Evolutionary conservation across 345 rosid species (phyloP).

Genomic region (Xanthoceras sorbifolium): DNA sequence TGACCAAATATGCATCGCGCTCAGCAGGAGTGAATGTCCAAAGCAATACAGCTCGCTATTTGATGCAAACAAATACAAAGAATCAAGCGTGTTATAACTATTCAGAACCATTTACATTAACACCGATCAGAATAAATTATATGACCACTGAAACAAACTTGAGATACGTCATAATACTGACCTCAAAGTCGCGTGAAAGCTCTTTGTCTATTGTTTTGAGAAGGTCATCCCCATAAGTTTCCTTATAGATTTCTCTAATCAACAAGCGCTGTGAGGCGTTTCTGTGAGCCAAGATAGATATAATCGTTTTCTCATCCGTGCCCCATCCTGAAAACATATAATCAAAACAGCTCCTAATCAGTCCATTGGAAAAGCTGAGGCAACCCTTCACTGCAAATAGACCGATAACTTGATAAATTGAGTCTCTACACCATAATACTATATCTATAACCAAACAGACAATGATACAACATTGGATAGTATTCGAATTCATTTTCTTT

Average conservation of each 20-base stretch:
- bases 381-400: too few species aligned
- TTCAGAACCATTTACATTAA: too few species aligned
- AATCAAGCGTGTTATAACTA: constrained; percentile 18
- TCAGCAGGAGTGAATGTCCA: constrained; percentile 80
- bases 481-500: neutral
- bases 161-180: constrained; percentile 25
- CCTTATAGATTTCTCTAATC: constrained; percentile 60
- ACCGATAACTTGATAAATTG: too few species aligned
- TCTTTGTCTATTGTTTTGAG: constrained; percentile 73
- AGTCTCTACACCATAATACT: too few species aligned
- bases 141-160: neutral
- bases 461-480: neutral
- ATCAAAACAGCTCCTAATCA: neutral
- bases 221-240: constrained; percentile 74
- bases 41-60: constrained; percentile 60
- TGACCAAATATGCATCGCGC: constrained; percentile 77
- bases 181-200: constrained; percentile 90
- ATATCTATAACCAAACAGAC: neutral
- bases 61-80: constrained; percentile 11
- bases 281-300: constrained; percentile 81
- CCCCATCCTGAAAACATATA: constrained; percentile 76
- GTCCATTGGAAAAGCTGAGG: neutral
- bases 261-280: constrained; percentile 66
- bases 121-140: neutral
- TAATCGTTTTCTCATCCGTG: constrained; percentile 72